Evolutionary conservation across 306 rosid genomes (phyloP), one percentile per base, ranked within the genome.

Genomic region (Boehmeria nivea): DNA sequence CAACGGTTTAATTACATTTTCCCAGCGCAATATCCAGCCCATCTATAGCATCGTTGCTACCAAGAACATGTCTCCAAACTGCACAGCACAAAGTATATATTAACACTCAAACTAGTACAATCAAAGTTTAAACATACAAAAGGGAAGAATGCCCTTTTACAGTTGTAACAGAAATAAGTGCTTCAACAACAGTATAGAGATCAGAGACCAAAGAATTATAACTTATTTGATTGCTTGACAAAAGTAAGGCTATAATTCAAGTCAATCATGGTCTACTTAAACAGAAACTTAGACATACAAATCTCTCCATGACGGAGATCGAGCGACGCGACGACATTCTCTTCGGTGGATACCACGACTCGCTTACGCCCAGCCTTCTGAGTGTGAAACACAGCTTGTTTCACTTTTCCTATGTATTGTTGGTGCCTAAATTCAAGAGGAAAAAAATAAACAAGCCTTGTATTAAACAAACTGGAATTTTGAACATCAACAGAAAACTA

Each of bases 241-340:
- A 4, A 58, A 58, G 21, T 48, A 19, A 43, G 36, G 47, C 45
- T 40, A 40, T 3, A 40, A 40, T 10, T 40, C 6, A 19, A 57
- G 24, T 14, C 38, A 28, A 47, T 0, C 26, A 11, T 33, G 59
- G 9, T 34, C 27, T 37, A 17, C 10, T 1, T 13, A 9, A 51
- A 24, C 22, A 3, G 39, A 36, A 53, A 60, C 34, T 42, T 9
- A 43, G 14, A 64, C 96, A 53, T 65, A 93, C 99, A 83, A 62
- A 93, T 87, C 74, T 88, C 96, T 69, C 99, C 99, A 31, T 59
- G 99, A 42, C 99, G 95, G 66, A 93, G 99, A 76, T 93, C 96
- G 33, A 93, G 96, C 6, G 99, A 93, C n/a, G 99, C 96, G 57
- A 93, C 57, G 7, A 85, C 95, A 62, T 87, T 93, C 86, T 93